These are phyloP conservation scores for Liquidambar formosana DNA, from an alignment of 164 flowering plant species.

Conservation along the genomic window DNA sequence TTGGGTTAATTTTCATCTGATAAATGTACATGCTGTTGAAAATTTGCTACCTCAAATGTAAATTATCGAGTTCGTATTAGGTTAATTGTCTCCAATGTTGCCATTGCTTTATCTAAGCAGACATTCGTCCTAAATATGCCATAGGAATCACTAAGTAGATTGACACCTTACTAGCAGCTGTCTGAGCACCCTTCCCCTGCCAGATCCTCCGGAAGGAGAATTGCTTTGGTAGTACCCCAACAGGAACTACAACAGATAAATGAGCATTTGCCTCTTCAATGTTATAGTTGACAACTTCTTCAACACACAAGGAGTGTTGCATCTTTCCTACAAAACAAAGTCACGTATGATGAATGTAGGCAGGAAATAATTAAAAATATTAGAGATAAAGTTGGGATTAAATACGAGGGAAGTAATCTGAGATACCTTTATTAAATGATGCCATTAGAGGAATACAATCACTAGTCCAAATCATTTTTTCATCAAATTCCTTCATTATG, in stretches of 20 bases:
- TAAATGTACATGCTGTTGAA: too few relatives aligned
- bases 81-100: too few relatives aligned
- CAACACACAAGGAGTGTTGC: constrained; percentile 91
- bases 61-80: too few relatives aligned
- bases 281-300: constrained; percentile 45
- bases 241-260: constrained; percentile 36
- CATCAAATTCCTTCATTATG: constrained; percentile 83
- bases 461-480: constrained; percentile 92
- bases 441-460: constrained; percentile 80
- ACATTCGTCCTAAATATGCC: not conserved
- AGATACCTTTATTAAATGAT: constrained; percentile 78
- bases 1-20: too few relatives aligned
- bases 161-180: constrained; percentile 86
- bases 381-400: not conserved
- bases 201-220: constrained; percentile 81
- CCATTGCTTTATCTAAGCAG: not conserved
- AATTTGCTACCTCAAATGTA: too few relatives aligned
- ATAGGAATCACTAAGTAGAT: constrained; percentile 8
- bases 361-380: not conserved
- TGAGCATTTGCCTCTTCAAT: constrained; percentile 36
- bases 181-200: constrained; percentile 83
- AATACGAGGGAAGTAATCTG: not conserved
- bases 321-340: constrained; percentile 62
- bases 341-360: not conserved
- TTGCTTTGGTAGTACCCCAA: constrained; percentile 43